Percentiles rank a stretch among this genome's conserved stretches.
Conservation (phyloP, 2,329 filamentous ascomycete species). For the Plectosphaerella plurivora region DNA sequence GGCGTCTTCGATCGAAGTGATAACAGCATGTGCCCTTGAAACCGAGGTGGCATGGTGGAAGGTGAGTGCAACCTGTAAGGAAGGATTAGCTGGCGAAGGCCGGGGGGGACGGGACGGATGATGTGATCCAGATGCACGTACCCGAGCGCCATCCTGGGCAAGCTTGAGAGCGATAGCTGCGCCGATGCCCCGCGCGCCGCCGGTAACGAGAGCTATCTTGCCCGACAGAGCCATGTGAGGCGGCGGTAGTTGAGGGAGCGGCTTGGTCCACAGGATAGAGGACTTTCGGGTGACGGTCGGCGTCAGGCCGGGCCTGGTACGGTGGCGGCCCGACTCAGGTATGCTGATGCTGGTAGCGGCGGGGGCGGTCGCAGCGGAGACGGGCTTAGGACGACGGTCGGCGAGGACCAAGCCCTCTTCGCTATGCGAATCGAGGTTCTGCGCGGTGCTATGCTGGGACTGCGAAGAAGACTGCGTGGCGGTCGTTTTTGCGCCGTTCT, state of each 20-base stretch:
- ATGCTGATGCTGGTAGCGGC: not conserved
- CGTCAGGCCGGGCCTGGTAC: not conserved
- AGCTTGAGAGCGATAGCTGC: slow-evolving; percentile 55
- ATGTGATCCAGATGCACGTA: slow-evolving; percentile 17
- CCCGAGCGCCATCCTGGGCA: slow-evolving; percentile 50
- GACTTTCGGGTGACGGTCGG: slow-evolving; percentile 1
- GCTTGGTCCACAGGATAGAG: slow-evolving; percentile 12
- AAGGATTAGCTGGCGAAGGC: slow-evolving; percentile 5
- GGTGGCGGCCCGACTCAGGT: not conserved
- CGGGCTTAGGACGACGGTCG: not conserved
- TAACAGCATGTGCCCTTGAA: slow-evolving; percentile 13
- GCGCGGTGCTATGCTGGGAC: not conserved
- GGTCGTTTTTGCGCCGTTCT: not conserved
- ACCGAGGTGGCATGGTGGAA: slow-evolving; percentile 12
- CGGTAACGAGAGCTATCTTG: slow-evolving; percentile 16
- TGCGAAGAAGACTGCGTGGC: not conserved
- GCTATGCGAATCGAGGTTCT: slow-evolving; percentile 1
- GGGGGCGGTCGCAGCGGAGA: not conserved
- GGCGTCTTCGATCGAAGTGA: slow-evolving; percentile 15
- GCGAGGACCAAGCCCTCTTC: not conserved
- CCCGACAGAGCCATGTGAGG: slow-evolving; percentile 13
- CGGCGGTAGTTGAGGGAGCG: slow-evolving; percentile 12
- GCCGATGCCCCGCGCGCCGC: slow-evolving; percentile 52
- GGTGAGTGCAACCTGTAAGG: slow-evolving; percentile 12
- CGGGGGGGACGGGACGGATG: not conserved